Conservation (phyloP, 83 land plant species). For the Diphasiastrum complanatum region DNA sequence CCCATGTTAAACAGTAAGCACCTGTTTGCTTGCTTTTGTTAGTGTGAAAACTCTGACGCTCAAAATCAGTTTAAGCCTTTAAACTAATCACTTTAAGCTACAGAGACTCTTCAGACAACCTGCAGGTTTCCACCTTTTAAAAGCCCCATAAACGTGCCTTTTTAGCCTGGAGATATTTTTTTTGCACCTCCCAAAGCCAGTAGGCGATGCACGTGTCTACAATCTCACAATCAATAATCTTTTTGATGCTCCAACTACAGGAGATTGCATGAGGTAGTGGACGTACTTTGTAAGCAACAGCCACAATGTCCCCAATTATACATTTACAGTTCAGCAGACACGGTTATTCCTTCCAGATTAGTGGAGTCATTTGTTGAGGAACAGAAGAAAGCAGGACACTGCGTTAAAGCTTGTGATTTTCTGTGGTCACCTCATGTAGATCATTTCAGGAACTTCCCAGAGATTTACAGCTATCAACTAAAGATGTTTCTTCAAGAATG, state of each 20-base stretch:
- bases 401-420: conserved; percentile 77
- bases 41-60: background rate
- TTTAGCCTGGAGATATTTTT: too few species aligned
- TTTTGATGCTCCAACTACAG: conserved; percentile 35
- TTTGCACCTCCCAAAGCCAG: too few species aligned
- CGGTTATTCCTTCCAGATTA: conserved; percentile 72
- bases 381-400: conserved; percentile 69
- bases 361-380: conserved; percentile 80
- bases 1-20: conserved; percentile 58
- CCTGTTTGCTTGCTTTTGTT: too few species aligned
- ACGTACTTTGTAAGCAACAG: conserved; percentile 51
- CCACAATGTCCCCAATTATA: conserved; percentile 89
- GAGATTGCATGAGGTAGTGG: conserved; percentile 72
- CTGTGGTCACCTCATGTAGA: conserved; percentile 87
- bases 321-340: conserved; percentile 86
- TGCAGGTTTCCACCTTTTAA: too few species aligned
- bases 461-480: conserved; percentile 64
- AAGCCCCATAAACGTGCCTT: too few species aligned
- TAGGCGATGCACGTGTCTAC: background rate
- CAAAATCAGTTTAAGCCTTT: background rate
- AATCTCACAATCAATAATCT: background rate
- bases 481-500: conserved; percentile 67
- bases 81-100: background rate
- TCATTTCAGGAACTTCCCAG: conserved; percentile 74
- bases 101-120: too few species aligned